Conservation (phyloP, 2,329 filamentous ascomycete species). For the Sordariomycetes sp. region DNA sequence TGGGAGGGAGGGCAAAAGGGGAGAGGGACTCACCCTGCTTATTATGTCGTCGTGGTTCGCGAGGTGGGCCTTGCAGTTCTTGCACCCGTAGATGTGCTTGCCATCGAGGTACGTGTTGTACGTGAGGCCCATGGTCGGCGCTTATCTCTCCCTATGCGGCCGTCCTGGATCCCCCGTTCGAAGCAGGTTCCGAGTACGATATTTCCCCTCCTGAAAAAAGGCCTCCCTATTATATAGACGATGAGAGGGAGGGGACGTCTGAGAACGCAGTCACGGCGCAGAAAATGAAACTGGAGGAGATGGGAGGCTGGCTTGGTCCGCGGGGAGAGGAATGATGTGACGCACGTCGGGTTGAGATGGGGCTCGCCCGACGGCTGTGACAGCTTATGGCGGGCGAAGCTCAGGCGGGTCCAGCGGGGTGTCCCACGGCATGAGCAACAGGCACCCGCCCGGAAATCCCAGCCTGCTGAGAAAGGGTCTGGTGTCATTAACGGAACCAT, state of each 20-base stretch:
- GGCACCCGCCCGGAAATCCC: no score
- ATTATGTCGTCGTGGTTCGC: constrained; percentile 95
- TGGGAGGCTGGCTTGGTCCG: not conserved
- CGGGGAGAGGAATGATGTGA: not conserved
- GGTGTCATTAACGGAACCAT: no score
- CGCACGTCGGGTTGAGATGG: not conserved
- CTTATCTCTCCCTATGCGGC: not conserved
- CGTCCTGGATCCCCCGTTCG: not conserved
- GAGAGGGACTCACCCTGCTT: constrained; percentile 56
- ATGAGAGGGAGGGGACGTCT: not conserved
- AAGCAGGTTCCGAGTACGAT: not conserved
- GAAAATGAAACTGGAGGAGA: not conserved
- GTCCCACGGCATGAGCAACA: not conserved
- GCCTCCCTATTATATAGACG: no score
- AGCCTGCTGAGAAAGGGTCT: no score
- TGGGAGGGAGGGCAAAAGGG: not conserved
- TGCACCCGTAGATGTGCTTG: constrained; percentile 84
- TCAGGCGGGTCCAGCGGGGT: not conserved
- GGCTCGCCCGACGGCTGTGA: not conserved
- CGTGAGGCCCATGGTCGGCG: constrained; percentile 62
- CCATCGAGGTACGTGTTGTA: constrained; percentile 89
- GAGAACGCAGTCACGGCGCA: not conserved
- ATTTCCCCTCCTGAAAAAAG: not conserved
- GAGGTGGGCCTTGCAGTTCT: constrained; percentile 89
- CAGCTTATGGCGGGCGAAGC: not conserved